phyloP scores from a whole-genome alignment of 176 grass and related monocot genomes.

The Oryza meyeriana region DNA sequence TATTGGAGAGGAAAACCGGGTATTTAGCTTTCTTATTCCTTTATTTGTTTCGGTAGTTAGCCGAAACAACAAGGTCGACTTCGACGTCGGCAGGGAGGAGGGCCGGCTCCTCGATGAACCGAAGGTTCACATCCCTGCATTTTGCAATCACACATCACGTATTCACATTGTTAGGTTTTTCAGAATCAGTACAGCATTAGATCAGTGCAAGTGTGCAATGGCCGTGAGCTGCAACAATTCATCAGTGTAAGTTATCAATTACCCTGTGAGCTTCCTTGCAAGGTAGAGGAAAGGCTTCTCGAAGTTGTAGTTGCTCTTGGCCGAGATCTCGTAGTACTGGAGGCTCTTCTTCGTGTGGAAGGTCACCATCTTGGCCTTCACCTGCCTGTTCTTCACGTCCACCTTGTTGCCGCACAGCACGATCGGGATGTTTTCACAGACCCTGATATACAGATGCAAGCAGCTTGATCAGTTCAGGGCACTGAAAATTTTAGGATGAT shows the following conservation, averaged over 20 bases:
- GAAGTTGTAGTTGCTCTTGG: slow-evolving; percentile 89
- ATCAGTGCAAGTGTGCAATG: not conserved
- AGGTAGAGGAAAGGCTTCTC: slow-evolving; percentile 84
- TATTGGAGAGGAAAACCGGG: no score
- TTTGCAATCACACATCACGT: not conserved
- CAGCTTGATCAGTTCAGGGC: not conserved
- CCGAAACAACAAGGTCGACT: slow-evolving; percentile 41
- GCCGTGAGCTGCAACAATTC: not conserved
- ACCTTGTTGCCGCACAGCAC: slow-evolving; percentile 84
- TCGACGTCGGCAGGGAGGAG: slow-evolving; percentile 59
- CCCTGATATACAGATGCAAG: slow-evolving; percentile 24
- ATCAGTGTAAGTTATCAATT: not conserved
- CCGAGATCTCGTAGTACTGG: slow-evolving; percentile 89
- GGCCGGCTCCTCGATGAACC: slow-evolving; percentile 55
- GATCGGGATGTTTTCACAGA: slow-evolving; percentile 67
- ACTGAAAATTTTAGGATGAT: not conserved
- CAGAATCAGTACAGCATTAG: slow-evolving; percentile 18
- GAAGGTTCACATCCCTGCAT: slow-evolving; percentile 42
- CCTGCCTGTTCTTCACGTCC: slow-evolving; percentile 73
- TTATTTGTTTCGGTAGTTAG: no score
- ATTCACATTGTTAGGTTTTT: not conserved
- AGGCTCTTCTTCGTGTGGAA: slow-evolving; percentile 83
- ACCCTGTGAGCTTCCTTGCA: slow-evolving; percentile 75
- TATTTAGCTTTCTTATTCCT: no score
- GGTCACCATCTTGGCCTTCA: slow-evolving; percentile 73